Evolutionary conservation across 2,329 filamentous ascomycete genomes (phyloP), one percentile per base, ranked within the genome.

Genomic region (Pseudopithomyces maydicus): DNA sequence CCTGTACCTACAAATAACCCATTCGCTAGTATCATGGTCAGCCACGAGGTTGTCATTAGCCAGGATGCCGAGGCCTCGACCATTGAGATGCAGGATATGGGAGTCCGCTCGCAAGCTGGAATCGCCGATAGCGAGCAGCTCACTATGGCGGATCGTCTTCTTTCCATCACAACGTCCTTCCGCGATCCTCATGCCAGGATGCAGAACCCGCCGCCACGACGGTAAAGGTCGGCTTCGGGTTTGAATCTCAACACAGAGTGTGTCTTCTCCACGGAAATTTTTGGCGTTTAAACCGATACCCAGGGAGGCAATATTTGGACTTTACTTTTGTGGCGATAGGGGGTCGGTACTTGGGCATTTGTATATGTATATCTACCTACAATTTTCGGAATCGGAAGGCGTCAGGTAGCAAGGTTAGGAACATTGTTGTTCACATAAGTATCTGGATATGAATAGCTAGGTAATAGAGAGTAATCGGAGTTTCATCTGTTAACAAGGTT

Each of bases 21-120:
- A 0, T 76, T 74, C 58, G 74, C 74, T 38, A 68, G 73, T 23
- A 77, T 78, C 57, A 75, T 78, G 71, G 74, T 77, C 23, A 74
- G 67, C 17, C 69, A 70, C 48, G 68, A 77, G 29, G 69, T 76
- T 20, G 64, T 66, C 6, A 67, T 75, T 32, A 66, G 70, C 19
- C 67, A 68, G 10, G 54, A 63, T 44, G 71, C 70, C 49, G 55
- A 60, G 7, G 61, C 59, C 2, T 57, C 52, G 0, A 59, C 62
- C 0, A 48, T 75, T 42, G 74, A 77, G 57, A 36, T 76, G 56
- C 63, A 54, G 7, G 67, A 76, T 0, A 50, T 77, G 51, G 74
- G 74, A 2, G 57, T 76, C 6, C 67, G 52, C n/a, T 64, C 70
- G 11, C 70, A 74, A 49, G 65, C 68, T 32, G 57, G 68, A 19